Evolutionary conservation across 2,329 filamentous ascomycete genomes (phyloP), one percentile per base, ranked within the genome.

Genomic region (Trichophyton simii): DNA sequence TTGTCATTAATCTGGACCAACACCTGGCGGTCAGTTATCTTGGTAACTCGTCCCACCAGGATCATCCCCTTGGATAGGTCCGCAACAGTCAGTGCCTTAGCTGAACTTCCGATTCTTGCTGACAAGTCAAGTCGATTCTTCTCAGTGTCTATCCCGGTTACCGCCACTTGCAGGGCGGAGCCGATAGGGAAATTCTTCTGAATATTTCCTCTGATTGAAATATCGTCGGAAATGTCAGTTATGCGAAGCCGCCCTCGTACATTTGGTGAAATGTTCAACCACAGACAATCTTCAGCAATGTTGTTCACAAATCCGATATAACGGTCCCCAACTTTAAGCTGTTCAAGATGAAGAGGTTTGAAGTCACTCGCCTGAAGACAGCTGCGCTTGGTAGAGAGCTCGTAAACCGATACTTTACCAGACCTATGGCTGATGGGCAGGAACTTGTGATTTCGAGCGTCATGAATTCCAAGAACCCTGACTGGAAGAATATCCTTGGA

Each of bases 261-360:
- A 59, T 87, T 89, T 5, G 94, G 91, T 1, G 91, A 90, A 22
- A 99, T 76, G 69, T 91, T 96, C 54, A 95, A 87, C 92, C 94
- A 97, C 22, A 96, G 80, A 69, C 83, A 88, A 65, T 89, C 85
- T 31, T 88, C 82, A 22, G 83, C 83, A 64, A 92, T 80, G 70
- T 96, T 97, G 79, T 97, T 99, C 71, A 99, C 84, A 70, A 92
- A 97, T 0, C 87, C 91, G 58, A 95, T 74, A 73, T 88, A 85
- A 1, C 81, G 83, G 18, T 87, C 86, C 18, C 87, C 91, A 58
- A 83, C 77, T 67, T 87, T 80, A 64, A 99, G 77, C 63, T 88
- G 83, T 28, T 89, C 85, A 36, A 96, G 77, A 6, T 84, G 84
- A 54, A 96, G 77, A 0, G 86, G 77, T 60, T 85, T 79, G 46